Evolutionary conservation across 495 filamentous ascomycete genomes (phyloP), one percentile per base, ranked within the genome.

Genomic region (Melanomma pulvis-pyrius): DNA sequence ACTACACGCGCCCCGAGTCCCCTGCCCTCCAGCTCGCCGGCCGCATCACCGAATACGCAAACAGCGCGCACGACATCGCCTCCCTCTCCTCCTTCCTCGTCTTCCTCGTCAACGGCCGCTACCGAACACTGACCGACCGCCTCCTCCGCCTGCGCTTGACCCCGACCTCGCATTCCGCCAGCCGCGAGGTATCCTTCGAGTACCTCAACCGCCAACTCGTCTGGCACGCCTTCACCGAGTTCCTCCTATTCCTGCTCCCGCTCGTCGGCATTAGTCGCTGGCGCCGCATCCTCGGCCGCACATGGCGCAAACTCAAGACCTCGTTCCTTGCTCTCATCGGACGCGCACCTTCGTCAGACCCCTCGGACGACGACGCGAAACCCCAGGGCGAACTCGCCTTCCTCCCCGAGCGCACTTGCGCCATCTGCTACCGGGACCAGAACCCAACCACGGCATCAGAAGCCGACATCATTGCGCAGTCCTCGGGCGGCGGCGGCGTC

Each of bases 181-280:
- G 83, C 72, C 87, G 93, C 9, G 91, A 98, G 76, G 92, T 98
- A 17, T 93, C 89, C 0, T 97, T 98, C 73, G 94, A 98, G 78
- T 98, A 97, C 75, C 84, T 98, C 48, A 98, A 98, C 74, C 88
- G 94, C 15, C 94, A 98, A 76, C 84, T 98, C 7, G 94, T 98
- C 46, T 98, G 94, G 94, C 94, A 98, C 74, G 94, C 94, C 19
- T 97, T 98, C 71, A 98, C 94, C 25, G 94, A 98, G 75, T 98
- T 98, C 72, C 83, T 99, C 5, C 86, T 99, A 7, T 99, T 99
- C 75, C 84, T 99, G 12, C 83, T 99, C 3, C 94, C 94, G 1
- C 81, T 99, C 26, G 91, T 99, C 46, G 93, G 93, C 47, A 93
- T 99, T 63, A 88, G 88, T 70, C 83, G 92, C 61, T 99, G 94